Evolutionary conservation across 345 rosid genomes (phyloP).

Genomic region (Ailanthus altissimus): DNA sequence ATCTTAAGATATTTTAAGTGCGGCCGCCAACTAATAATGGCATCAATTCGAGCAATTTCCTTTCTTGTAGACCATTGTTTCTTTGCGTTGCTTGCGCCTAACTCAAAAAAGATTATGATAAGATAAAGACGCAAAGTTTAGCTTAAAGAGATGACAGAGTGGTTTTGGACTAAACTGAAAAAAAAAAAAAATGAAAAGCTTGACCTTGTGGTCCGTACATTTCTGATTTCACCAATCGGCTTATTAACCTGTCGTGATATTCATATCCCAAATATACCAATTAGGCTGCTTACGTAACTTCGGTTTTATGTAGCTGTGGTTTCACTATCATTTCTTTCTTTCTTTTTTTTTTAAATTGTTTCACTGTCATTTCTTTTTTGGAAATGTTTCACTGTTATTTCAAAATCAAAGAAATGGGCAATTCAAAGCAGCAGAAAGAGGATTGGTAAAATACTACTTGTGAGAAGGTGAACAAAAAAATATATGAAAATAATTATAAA

Average conservation of each 20-base stretch:
- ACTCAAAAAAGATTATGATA: slow-evolving; percentile 6
- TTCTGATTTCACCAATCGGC: too few species aligned
- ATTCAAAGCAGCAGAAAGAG: neutral
- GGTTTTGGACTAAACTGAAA: neutral
- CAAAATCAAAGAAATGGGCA: neutral
- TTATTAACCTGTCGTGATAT: too few species aligned
- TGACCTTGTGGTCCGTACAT: too few species aligned
- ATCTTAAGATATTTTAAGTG: neutral
- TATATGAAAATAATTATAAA: neutral
- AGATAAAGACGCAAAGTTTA: neutral
- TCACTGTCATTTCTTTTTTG: too few species aligned
- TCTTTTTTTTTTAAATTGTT: too few species aligned
- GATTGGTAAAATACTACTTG: neutral
- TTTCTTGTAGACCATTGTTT: neutral
- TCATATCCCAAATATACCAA: too few species aligned
- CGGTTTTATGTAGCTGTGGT: too few species aligned
- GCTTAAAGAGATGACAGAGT: neutral
- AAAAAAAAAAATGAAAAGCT: neutral
- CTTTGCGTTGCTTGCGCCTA: neutral
- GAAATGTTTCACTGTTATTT: neutral
- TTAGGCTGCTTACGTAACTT: neutral
- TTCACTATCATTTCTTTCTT: too few species aligned
- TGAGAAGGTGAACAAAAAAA: neutral
- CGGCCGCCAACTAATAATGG: neutral
- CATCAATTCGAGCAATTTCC: neutral